A percentile compares a stretch with the other conserved stretches of the same genome.
Evolutionary conservation across 176 grass and related monocot species (phyloP).

Genomic region (Oryza punctata): DNA sequence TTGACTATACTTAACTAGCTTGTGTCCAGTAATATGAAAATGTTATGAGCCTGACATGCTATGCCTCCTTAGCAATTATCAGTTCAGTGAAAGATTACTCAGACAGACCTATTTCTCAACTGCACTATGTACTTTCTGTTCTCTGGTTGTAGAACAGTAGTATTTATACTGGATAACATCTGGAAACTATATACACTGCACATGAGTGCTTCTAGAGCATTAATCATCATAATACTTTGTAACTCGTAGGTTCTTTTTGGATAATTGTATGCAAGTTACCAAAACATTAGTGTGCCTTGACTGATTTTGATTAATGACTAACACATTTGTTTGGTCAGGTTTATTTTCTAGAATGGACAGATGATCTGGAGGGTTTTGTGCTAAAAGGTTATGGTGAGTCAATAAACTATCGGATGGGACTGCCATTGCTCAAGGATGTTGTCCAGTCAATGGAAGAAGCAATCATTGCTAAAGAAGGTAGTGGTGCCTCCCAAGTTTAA

Average conservation of each 20-base stretch:
- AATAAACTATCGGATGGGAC: conserved; percentile 91
- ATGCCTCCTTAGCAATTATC: too few species aligned
- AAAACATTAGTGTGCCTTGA: not conserved
- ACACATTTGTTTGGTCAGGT: conserved; percentile 56
- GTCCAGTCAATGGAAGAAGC: conserved; percentile 90
- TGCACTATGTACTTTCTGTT: not conserved
- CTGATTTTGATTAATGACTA: conserved; percentile 5
- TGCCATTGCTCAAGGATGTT: conserved; percentile 80
- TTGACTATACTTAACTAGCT: not conserved
- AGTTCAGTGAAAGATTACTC: not conserved
- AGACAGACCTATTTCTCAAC: conserved; percentile 1
- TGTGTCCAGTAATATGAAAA: not conserved
- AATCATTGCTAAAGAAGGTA: conserved; percentile 85
- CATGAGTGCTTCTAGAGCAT: not conserved
- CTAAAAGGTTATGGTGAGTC: conserved; percentile 96
- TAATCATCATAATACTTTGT: not conserved
- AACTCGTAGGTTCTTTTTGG: not conserved
- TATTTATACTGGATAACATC: not conserved
- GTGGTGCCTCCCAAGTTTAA: not conserved
- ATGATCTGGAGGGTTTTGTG: conserved; percentile 92
- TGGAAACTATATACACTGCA: not conserved
- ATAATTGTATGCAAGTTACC: not conserved
- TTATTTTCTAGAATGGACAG: conserved; percentile 84
- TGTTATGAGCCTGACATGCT: too few species aligned
- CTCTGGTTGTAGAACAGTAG: not conserved